A percentile compares a stretch with the other conserved stretches of the same genome.
Conservation (phyloP, 495 filamentous ascomycete species). For the Lophium mytilinum region DNA sequence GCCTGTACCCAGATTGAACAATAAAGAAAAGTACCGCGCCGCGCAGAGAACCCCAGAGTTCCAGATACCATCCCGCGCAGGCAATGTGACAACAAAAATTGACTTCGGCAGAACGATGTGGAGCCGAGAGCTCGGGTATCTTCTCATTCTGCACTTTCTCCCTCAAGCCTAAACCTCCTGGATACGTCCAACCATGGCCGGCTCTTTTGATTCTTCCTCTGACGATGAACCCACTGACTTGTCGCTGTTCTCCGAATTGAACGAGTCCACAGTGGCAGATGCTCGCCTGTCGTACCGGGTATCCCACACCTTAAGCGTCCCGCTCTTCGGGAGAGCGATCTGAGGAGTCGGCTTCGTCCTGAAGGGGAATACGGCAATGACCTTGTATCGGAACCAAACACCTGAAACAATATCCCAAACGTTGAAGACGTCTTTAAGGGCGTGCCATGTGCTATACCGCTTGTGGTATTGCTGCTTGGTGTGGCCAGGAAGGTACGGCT, state of each 20-base stretch:
- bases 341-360: neutral
- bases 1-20: too few species aligned
- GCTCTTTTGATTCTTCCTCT: neutral
- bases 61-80: too few species aligned
- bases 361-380: neutral
- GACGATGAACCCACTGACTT: neutral
- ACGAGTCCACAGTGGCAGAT: neutral
- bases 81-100: too few species aligned
- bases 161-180: neutral
- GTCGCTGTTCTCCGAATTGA: neutral
- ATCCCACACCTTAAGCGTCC: neutral
- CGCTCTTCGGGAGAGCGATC: neutral
- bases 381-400: constrained; percentile 1
- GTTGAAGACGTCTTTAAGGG: constrained; percentile 1
- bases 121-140: too few species aligned
- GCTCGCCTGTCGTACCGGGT: neutral
- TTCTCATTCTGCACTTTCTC: too few species aligned
- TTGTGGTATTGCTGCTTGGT: constrained; percentile 2
- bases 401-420: constrained; percentile 10
- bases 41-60: too few species aligned
- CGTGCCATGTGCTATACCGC: constrained; percentile 1
- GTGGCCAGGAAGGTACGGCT: constrained; percentile 3
- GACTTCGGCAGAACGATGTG: too few species aligned
- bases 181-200: neutral
- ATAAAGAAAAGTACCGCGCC: too few species aligned